Base-by-base conservation (phyloP, 2,329 filamentous ascomycete species). In the Phoma sp. region DNA sequence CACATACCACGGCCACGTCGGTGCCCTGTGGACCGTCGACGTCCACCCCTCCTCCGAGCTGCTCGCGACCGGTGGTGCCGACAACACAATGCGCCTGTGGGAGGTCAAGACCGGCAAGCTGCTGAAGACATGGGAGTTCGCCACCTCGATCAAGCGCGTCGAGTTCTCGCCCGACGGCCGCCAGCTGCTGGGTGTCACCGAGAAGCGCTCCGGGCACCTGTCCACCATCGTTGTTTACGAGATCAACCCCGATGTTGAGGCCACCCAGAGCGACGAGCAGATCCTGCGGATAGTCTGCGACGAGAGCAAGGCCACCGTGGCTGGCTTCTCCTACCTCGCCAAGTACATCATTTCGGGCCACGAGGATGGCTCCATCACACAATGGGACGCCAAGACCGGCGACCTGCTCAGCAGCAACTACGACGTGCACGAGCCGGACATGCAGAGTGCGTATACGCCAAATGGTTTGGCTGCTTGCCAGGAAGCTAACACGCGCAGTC, bases 11-110 rank as follows among this genome's bases (percentile, higher is more conserved):
- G 95, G 95, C 77, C 95, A 99, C 80, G 89, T 96, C 78, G 95
- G 95, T 80, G 93, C 95, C 70, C 90, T 99, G 82, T 99, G 95
- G 95, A 97, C 95, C 60, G 90, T 99, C 78, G 95, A 99, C 75
- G 89, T 96, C 73, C 91, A 96, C 80, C 93, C 93, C 63, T 92
- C 92, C 70, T 90, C 89, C 62, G 91, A 90, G 70, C 86, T 99
- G 73, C 88, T 98, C 74, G 95, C 93, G 73, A 96, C 91, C 58
- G 95, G 95, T 70, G 95, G 93, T 68, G 95, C 95, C 78, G 95
- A 99, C 82, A 98, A 98, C 84, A 97, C 93, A 39, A 93, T 99
- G 79, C 88, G 93, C 72, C 84, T 99, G 71, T 99, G 95, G 95
- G 92, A 99, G 75, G 85, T 97, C 76, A 90, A 92, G 84, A 90